These are phyloP conservation scores for Eimeria brunetti DNA, from an alignment of 169 alveolate genomes.

Conservation along the genomic window DNA sequence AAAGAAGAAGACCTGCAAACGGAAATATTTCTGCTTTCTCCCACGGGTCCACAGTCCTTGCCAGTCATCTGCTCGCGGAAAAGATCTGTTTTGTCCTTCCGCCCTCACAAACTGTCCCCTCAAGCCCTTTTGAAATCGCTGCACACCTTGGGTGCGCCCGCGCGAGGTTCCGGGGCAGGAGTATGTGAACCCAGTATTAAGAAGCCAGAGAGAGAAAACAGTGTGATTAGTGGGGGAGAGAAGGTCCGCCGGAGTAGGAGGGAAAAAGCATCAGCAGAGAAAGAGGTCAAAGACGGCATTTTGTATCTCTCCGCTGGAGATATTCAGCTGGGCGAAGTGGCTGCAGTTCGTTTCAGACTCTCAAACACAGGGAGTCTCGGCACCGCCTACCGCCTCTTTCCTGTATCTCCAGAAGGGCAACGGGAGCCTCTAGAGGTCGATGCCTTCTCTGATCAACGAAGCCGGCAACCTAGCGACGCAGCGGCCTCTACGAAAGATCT, in stretches of 20 bases:
- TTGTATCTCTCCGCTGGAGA: slow-evolving; percentile 68
- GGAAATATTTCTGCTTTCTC: slow-evolving; percentile 57
- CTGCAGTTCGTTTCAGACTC: slow-evolving; percentile 34
- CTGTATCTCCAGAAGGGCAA: slow-evolving; percentile 21
- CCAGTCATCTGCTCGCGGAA: slow-evolving; percentile 64
- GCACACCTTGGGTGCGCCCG: neutral
- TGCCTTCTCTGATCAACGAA: neutral
- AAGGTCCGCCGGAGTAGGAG: neutral
- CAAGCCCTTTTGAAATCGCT: slow-evolving; percentile 33
- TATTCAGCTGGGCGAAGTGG: slow-evolving; percentile 64
- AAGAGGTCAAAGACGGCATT: slow-evolving; percentile 26
- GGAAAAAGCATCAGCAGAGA: neutral
- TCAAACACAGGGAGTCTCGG: slow-evolving; percentile 52
- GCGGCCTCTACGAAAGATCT: neutral
- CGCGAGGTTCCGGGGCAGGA: neutral
- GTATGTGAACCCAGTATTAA: neutral
- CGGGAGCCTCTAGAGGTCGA: neutral
- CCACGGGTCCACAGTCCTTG: slow-evolving; percentile 74
- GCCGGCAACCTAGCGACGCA: neutral
- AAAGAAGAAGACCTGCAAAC: slow-evolving; percentile 47
- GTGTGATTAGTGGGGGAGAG: neutral
- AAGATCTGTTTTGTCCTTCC: slow-evolving; percentile 52
- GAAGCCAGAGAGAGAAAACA: neutral
- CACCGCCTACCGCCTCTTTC: slow-evolving; percentile 55
- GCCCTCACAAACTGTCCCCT: slow-evolving; percentile 63